Evolutionary conservation across 345 rosid species (phyloP), one percentile per base, ranked within the genome.

Genomic region (Populus alba): DNA sequence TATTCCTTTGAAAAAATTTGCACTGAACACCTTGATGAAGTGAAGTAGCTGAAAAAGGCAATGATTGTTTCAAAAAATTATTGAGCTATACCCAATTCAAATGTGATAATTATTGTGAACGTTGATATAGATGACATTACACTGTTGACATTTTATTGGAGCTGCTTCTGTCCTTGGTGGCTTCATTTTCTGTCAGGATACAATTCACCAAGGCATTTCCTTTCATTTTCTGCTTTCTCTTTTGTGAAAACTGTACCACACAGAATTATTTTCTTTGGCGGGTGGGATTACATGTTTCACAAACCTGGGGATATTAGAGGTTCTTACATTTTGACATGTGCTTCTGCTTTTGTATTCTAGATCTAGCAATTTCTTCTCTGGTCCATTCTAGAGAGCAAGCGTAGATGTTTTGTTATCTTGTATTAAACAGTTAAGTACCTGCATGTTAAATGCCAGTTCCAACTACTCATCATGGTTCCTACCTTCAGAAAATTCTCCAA

Each of bases 141-240:
- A 41, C 22, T 27, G 29, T 39, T 70, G 74, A 74, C 66, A 74
- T 74, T 66, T 74, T 77, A 73, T 74, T 65, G 75, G 73, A 77
- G 51, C 43, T 81, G 59, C 47, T 23, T 31, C 61, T 65, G n/a
- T 10, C 74, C 16, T 31, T 66, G 27, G 79, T 77, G 13, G 75
- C 73, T 78, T 78, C 47, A 20, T 66, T 71, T 82, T 39, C 49
- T 39, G 25, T 55, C 3, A 22, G 61, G 4, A 20, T 55, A 7
- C 25, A 55, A 8, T 47, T 8, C 6, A 68, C 51, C 29, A 45
- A 18, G 71, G 66, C 33, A 63, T 68, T 70, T 73, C 49, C 71
- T 68, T 74, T 16, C 51, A 35, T 75, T 47, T 38, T 47, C 57
- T 55, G 29, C 68, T 66, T 69, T 61, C 3, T 51, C 66, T 5